phyloP scores from a whole-genome alignment of 148 eudicot species.

The Rhododendron ovatum region DNA sequence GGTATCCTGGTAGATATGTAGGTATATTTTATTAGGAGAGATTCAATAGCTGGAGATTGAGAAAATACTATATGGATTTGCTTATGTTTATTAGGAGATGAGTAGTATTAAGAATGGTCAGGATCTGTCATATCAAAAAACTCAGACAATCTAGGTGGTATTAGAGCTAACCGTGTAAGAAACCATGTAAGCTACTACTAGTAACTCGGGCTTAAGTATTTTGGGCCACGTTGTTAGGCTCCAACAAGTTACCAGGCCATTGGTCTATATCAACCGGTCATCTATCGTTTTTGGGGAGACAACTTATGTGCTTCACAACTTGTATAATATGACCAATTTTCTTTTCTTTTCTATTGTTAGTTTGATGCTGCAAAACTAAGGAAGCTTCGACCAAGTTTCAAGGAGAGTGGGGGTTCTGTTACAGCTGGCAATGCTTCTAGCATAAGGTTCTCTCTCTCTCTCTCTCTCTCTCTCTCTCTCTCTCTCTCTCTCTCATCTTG shows the following conservation, averaged over 20 bases:
- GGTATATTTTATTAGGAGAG: background rate
- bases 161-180: background rate
- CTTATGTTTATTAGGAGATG: too few species aligned
- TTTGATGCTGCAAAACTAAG: slow-evolving; percentile 76
- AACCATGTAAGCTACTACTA: background rate
- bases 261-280: background rate
- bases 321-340: background rate
- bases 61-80: background rate
- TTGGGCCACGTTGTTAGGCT: background rate
- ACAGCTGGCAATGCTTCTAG: slow-evolving; percentile 97
- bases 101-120: too few species aligned
- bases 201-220: background rate
- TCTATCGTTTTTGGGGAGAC: background rate
- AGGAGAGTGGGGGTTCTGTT: slow-evolving; percentile 72
- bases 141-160: background rate
- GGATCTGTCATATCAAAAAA: too few species aligned
- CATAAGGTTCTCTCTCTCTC: slow-evolving; percentile 59
- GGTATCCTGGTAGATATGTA: background rate
- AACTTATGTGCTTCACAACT: background rate
- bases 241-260: background rate
- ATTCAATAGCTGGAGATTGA: background rate
- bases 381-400: slow-evolving; percentile 89
- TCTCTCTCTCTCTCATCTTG: slow-evolving; percentile 20
- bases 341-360: slow-evolving; percentile 26
- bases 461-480: slow-evolving; percentile 13